Base-by-base conservation (phyloP, 2,329 filamentous ascomycete species). In the Lachnellula cervina region DNA sequence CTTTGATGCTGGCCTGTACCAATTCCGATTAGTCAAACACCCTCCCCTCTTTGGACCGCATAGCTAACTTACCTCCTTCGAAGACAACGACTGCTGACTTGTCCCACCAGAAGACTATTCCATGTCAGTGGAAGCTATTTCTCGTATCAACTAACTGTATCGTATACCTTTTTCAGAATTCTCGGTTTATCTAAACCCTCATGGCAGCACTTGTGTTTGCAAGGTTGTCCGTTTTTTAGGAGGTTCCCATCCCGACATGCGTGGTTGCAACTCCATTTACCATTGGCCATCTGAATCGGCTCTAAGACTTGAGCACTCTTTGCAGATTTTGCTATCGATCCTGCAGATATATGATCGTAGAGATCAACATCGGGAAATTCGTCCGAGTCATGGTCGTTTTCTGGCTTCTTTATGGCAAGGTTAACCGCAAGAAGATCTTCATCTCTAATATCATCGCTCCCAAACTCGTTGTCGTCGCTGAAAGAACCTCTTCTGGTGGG, bases 201-300 rank as follows among this genome's bases (percentile, higher is more conserved):
- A 23, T 79, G 79, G 65, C 89, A 93, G 64, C 89, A 93, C 37
- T 80, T 70, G 64, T 93, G 89, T 62, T 83, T 88, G 70, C 89
- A 92, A 35, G 55, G 61, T 35, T 71, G 73, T 4, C 75, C 74
- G 40, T 69, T 67, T 56, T 69, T 70, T 1, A 72, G 72, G 21
- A 64, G 64, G 1, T 66, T 66, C 2, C 68, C 70, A 49, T 74
- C 73, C n/a, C 66, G 66, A 53, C 89, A 92, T 17, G 70, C 70
- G 66, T 93, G 89, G 56, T 87, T 87, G 71, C 89, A 93, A 37
- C 79, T 78, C 83, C 86, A 92, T 65, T 80, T 88, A 0, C 88
- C 88, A 65, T 89, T 92, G 0, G 76, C 70, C 58, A 91, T 77
- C 62, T 77, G 78, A 1, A 72, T 68, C 4, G 83, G 77, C 47